Evolutionary conservation across 108 stramenopile genomes (phyloP).

Genomic region (Cylindrotheca fusiformis): DNA sequence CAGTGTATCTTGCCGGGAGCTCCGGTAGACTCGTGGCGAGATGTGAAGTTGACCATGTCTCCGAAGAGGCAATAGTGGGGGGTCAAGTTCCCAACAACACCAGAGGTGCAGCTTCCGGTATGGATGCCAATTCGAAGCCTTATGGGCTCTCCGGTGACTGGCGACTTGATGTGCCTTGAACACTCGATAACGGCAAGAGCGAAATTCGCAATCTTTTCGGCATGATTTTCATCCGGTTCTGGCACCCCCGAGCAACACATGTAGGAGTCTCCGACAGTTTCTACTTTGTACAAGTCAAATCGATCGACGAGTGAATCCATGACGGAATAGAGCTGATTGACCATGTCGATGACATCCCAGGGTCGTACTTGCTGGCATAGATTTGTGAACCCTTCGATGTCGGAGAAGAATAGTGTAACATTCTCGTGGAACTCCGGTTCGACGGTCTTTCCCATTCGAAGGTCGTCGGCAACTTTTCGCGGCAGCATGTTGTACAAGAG

Average conservation of each 20-base stretch:
- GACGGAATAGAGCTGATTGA: constrained; percentile 41
- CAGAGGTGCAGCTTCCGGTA: no score
- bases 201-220: constrained; percentile 45
- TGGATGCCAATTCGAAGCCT: no score
- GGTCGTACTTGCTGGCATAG: constrained; percentile 31
- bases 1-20: no score
- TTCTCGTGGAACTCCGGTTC: constrained; percentile 26
- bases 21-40: no score
- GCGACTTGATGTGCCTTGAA: no score
- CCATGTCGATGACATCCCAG: constrained; percentile 47
- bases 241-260: constrained; percentile 32
- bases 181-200: no score
- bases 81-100: no score
- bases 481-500: constrained; percentile 20
- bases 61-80: no score
- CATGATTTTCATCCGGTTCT: constrained; percentile 35
- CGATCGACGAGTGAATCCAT: constrained; percentile 37
- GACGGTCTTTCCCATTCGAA: constrained; percentile 26
- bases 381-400: constrained; percentile 39
- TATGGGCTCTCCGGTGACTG: no score
- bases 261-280: constrained; percentile 4
- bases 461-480: not conserved
- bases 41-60: no score
- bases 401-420: constrained; percentile 23
- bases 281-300: constrained; percentile 30